phyloP scores from a whole-genome alignment of 345 rosid species.

The Gossypioides kirkii region DNA sequence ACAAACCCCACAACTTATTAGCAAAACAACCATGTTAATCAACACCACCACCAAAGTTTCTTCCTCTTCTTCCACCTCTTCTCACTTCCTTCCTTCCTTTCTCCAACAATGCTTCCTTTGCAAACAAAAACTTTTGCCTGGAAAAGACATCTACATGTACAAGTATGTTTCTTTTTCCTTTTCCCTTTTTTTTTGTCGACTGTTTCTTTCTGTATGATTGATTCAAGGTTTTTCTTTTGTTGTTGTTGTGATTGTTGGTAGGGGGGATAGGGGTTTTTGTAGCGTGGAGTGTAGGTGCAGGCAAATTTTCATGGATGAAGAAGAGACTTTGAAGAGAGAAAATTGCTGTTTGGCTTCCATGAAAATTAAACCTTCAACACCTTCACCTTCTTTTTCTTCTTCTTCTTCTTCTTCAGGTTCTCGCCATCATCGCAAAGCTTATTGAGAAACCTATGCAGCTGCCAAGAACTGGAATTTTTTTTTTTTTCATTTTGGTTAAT shows the following conservation, averaged over 20 bases:
- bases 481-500: background rate
- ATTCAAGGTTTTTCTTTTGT: background rate
- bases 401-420: conserved; percentile 33
- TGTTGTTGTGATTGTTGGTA: conserved; percentile 51
- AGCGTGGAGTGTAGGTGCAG: conserved; percentile 89
- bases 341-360: conserved; percentile 44
- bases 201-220: background rate
- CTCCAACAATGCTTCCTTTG: conserved; percentile 76
- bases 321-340: conserved; percentile 41
- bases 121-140: conserved; percentile 53
- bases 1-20: conserved; percentile 50
- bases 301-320: conserved; percentile 82
- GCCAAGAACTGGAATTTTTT: background rate
- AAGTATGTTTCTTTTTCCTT: conserved; percentile 38
- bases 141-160: conserved; percentile 93
- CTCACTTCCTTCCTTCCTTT: conserved; percentile 25
- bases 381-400: conserved; percentile 19
- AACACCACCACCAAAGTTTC: background rate
- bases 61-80: conserved; percentile 6
- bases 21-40: conserved; percentile 40
- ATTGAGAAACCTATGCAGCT: conserved; percentile 29
- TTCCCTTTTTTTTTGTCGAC: background rate
- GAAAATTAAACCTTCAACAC: conserved; percentile 17
- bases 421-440: conserved; percentile 37
- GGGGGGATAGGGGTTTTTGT: conserved; percentile 84